Evolutionary conservation across 2,329 filamentous ascomycete species (phyloP), one percentile per base, ranked within the genome.

Genomic region (Claviceps spartinae): DNA sequence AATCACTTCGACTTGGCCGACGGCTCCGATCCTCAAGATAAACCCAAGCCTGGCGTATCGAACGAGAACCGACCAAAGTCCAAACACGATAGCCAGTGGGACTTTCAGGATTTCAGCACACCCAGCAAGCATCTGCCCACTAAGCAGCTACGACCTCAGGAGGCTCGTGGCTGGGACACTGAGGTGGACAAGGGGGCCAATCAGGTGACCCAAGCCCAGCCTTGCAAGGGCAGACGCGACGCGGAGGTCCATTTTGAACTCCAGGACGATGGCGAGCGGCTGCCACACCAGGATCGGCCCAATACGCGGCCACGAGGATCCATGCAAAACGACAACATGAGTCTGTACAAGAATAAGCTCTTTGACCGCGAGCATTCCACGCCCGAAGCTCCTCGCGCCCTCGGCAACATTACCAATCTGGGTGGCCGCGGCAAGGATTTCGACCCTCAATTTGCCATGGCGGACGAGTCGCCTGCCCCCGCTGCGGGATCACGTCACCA

Each of bases 81-180:
- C 51, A 87, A 85, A 70, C 83, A 88, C 63, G 72, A 76, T 54
- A 82, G 82, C 57, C 83, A 87, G 56, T 96, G 91, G 89, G 81
- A 82, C 48, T 97, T 97, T 67, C 81, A 88, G 55, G 89, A 95
- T 68, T 95, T 95, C 61, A 72, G 73, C 16, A 95, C 90, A 0
- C 91, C 91, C 0, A 78, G 84, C 57, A 95, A 95, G 74, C 58
- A 69, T 26, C 73, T 79, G 47, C 74, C 77, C 4, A 70, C 75
- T 46, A 86, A 84, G 66, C 65, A 77, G 22, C 63, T 74, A 50
- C 77, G 82, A 54, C 72, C 76, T 41, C 80, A 88, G 62, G 82
- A 93, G 55, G 77, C 83, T 54, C 84, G 86, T 52, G 85, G 93
- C 65, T 94, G 87, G 81, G 85, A 83, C 59, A 82, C 84, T 47